Percentiles rank a stretch among this genome's conserved stretches.
phyloP scores from a whole-genome alignment of 805 yeast species.

The Sugiyamaella qingdaonensis region DNA sequence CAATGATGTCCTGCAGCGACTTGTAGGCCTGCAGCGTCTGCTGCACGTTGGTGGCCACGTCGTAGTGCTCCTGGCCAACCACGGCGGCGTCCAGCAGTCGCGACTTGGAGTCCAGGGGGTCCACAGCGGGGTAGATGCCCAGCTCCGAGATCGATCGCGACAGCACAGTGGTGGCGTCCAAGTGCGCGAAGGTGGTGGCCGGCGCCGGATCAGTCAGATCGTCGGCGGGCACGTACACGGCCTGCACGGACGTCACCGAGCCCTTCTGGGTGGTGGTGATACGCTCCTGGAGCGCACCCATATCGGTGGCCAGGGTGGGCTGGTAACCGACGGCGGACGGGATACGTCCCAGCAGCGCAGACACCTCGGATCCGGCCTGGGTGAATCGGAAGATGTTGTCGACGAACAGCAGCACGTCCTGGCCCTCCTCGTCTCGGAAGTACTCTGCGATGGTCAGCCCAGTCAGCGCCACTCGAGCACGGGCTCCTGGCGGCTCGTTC shows the following conservation, averaged over 20 bases:
- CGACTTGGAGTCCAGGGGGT: conserved; percentile 98
- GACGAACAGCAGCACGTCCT: conserved; percentile 98
- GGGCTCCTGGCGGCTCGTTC: conserved; percentile 99
- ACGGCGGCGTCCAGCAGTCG: conserved; percentile 96
- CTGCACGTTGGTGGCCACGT: conserved; percentile 91
- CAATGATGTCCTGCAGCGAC: conserved; percentile 99
- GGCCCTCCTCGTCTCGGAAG: conserved; percentile 99
- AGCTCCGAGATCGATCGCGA: conserved; percentile 99
- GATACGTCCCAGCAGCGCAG: conserved; percentile 99
- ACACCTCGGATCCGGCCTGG: conserved; percentile 99
- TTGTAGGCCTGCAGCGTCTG: conserved; percentile 99
- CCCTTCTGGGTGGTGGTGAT: conserved; percentile 99
- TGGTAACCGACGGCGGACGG: conserved; percentile 99
- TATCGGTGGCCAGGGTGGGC: conserved; percentile 99
- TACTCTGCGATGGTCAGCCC: conserved; percentile 99
- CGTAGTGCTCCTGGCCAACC: conserved; percentile 98
- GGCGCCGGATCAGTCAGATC: conserved; percentile 99
- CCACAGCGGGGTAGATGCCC: conserved; percentile 99
- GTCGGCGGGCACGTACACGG: conserved; percentile 99
- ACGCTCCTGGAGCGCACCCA: conserved; percentile 99
- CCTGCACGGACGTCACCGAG: conserved; percentile 99
- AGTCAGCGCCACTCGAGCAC: conserved; percentile 99
- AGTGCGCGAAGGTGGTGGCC: conserved; percentile 99
- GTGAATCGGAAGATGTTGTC: conserved; percentile 99
- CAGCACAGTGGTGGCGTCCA: conserved; percentile 99